Evolutionary conservation across 2,329 filamentous ascomycete genomes (phyloP).

Genomic region (Xenoacremonium recifei): DNA sequence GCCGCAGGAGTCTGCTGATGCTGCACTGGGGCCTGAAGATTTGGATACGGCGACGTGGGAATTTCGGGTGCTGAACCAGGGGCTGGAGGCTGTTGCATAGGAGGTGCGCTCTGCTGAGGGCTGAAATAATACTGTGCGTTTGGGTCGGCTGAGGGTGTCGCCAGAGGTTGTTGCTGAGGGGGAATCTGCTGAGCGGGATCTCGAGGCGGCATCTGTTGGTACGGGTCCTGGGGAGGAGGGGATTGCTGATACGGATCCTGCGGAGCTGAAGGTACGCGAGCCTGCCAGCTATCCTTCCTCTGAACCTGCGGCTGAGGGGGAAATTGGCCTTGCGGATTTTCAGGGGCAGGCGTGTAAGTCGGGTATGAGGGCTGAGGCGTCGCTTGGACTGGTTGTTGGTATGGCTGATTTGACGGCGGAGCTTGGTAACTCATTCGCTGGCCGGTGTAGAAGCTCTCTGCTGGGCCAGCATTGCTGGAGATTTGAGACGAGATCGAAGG

Average conservation of each 20-base stretch:
- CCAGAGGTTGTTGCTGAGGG: slow-evolving; percentile 28
- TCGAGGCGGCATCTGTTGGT: slow-evolving; percentile 24
- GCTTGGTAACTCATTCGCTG: slow-evolving; percentile 50
- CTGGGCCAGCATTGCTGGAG: slow-evolving; percentile 48
- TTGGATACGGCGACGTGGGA: slow-evolving; percentile 51
- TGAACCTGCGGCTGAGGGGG: slow-evolving; percentile 45
- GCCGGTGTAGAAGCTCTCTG: slow-evolving; percentile 81
- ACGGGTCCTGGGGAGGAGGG: slow-evolving; percentile 34
- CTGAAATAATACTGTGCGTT: slow-evolving; percentile 60
- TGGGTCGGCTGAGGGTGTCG: slow-evolving; percentile 43
- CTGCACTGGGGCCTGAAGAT: slow-evolving; percentile 46
- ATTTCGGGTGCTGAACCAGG: slow-evolving; percentile 41
- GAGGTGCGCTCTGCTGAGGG: slow-evolving; percentile 31
- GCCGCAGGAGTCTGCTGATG: slow-evolving; percentile 44
- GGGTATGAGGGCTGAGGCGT: slow-evolving; percentile 39
- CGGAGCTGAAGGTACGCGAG: slow-evolving; percentile 34
- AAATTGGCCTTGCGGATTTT: slow-evolving; percentile 42
- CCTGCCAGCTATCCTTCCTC: slow-evolving; percentile 52
- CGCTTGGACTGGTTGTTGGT: slow-evolving; percentile 27
- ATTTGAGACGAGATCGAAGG: slow-evolving; percentile 63
- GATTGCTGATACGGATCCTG: slow-evolving; percentile 24
- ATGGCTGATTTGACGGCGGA: slow-evolving; percentile 39
- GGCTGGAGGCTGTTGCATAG: slow-evolving; percentile 37
- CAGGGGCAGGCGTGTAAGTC: slow-evolving; percentile 41
- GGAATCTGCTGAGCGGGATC: slow-evolving; percentile 28